Conservation (phyloP, 179 eudicot species). For the Carnegiea gigantea region DNA sequence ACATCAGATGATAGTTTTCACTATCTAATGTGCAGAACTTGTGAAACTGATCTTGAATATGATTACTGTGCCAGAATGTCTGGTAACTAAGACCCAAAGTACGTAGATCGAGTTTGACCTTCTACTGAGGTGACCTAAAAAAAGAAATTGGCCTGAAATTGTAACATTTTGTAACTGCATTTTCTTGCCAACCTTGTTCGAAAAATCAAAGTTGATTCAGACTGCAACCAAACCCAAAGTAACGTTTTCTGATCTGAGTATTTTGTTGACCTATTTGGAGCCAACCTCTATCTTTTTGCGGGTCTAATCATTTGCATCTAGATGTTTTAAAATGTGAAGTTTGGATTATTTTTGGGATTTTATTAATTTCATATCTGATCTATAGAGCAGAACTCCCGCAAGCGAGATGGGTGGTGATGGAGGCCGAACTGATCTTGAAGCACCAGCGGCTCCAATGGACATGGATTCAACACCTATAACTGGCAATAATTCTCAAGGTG, state of each 20-base stretch:
- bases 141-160: background rate
- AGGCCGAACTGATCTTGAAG: slow-evolving; percentile 60
- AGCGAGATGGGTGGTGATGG: slow-evolving; percentile 71
- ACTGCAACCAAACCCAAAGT: too few species aligned
- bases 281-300: background rate
- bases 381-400: slow-evolving; percentile 51
- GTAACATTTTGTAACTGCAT: background rate
- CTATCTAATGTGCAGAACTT: background rate
- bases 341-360: background rate
- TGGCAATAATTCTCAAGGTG: slow-evolving; percentile 57
- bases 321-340: background rate
- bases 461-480: slow-evolving; percentile 50
- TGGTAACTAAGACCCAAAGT: too few species aligned
- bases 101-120: background rate
- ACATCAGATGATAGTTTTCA: too few species aligned
- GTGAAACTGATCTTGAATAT: background rate
- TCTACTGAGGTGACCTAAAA: background rate
- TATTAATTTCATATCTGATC: background rate
- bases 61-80: background rate
- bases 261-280: background rate
- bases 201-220: background rate
- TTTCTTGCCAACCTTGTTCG: background rate
- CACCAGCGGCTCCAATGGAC: slow-evolving; percentile 51
- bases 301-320: background rate
- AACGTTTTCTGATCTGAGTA: background rate